Evolutionary conservation across 2,329 filamentous ascomycete genomes (phyloP).

Genomic region (Epichloe scottii): DNA sequence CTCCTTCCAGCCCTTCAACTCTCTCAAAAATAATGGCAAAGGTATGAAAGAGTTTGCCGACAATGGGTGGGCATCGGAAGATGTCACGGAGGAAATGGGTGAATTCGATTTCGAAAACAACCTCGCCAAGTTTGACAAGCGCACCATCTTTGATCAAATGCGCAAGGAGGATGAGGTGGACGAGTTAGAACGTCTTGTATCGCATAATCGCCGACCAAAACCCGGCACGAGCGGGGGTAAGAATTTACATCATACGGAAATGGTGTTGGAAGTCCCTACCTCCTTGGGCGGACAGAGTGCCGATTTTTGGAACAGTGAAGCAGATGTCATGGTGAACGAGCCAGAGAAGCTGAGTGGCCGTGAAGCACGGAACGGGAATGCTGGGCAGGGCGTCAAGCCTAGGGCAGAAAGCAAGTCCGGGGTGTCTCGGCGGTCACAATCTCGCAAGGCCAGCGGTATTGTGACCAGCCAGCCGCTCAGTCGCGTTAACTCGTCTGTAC

Average conservation of each 20-base stretch:
- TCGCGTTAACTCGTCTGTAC: conserved; percentile 35
- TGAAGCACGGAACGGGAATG: conserved; percentile 36
- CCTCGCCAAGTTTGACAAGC: conserved; percentile 90
- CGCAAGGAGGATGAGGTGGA: conserved; percentile 76
- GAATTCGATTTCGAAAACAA: conserved; percentile 91
- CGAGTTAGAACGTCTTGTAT: conserved; percentile 82
- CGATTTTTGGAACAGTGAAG: conserved; percentile 64
- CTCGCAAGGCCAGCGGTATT: conserved; percentile 40
- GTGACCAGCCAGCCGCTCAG: conserved; percentile 28
- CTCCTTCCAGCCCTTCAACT: conserved; percentile 50
- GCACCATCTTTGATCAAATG: conserved; percentile 82
- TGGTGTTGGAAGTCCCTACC: conserved; percentile 59
- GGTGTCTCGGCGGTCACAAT: conserved; percentile 37
- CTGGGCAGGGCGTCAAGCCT: conserved; percentile 16
- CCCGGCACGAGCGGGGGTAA: conserved; percentile 69
- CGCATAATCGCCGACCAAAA: conserved; percentile 63
- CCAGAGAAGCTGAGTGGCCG: conserved; percentile 35
- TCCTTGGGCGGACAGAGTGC: conserved; percentile 26
- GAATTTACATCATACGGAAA: conserved; percentile 85
- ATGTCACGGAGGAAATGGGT: conserved; percentile 86
- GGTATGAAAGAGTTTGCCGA: conserved; percentile 35
- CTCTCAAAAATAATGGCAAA: conserved; percentile 43
- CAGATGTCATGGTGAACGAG: conserved; percentile 44
- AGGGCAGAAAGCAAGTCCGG: conserved; percentile 41
- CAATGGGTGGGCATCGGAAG: conserved; percentile 91